Evolutionary conservation across 108 stramenopile species (phyloP).

Genomic region (Cylindrotheca closterium): DNA sequence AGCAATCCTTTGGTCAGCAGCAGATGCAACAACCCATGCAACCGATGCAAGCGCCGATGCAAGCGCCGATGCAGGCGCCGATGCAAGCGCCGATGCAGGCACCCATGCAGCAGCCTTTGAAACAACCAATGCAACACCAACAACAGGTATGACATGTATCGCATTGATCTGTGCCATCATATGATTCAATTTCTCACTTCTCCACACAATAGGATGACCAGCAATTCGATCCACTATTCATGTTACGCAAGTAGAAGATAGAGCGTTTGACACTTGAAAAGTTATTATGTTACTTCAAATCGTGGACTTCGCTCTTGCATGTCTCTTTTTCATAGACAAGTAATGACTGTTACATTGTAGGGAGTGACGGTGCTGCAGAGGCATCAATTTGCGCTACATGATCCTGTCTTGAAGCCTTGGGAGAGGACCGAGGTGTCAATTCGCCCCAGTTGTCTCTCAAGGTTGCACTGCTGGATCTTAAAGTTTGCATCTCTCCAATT

Average conservation of each 20-base stretch:
- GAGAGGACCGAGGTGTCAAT: background rate
- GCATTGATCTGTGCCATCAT: background rate
- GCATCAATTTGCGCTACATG: too few relatives aligned
- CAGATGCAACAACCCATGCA: conserved; percentile 30
- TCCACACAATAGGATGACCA: conserved; percentile 18
- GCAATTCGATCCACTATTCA: conserved; percentile 37
- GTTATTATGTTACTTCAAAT: too few relatives aligned
- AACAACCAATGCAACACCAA: conserved; percentile 2
- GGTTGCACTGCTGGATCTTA: background rate
- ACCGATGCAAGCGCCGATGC: conserved; percentile 16
- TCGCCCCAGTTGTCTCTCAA: background rate
- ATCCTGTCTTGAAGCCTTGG: too few relatives aligned
- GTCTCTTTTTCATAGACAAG: too few relatives aligned
- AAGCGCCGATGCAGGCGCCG: conserved; percentile 8
- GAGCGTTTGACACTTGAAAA: too few relatives aligned
- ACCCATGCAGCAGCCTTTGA: conserved; percentile 4
- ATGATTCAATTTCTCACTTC: background rate
- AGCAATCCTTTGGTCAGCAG: conserved; percentile 5
- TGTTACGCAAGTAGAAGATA: conserved; percentile 15
- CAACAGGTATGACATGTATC: background rate
- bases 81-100: conserved; percentile 19
- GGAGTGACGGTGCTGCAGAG: too few relatives aligned
- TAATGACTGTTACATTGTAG: too few relatives aligned
- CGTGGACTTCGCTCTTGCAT: too few relatives aligned
- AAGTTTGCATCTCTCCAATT: background rate